phyloP scores from a whole-genome alignment of 192 early-diverging fungal species.

The Linnemannia exigua region DNA sequence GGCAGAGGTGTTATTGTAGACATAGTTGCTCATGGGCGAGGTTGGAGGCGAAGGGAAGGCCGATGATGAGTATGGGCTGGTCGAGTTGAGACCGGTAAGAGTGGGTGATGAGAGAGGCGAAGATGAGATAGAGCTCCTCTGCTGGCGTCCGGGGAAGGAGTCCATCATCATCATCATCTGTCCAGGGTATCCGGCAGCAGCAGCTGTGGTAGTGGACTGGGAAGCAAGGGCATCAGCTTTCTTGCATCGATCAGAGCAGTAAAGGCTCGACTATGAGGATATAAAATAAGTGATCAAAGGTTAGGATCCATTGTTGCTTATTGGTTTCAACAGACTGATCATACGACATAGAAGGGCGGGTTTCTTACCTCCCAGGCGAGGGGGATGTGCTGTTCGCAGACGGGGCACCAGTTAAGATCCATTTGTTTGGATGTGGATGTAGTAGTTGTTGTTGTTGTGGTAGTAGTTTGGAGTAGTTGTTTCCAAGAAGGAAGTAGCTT shows the following conservation, averaged over 20 bases:
- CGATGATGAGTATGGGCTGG: constrained; percentile 4
- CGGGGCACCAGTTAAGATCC: constrained; percentile 60
- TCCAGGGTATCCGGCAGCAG: neutral
- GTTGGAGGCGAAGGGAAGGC: constrained; percentile 48
- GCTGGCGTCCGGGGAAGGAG: constrained; percentile 25
- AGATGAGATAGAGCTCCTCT: constrained; percentile 28
- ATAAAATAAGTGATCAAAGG: neutral
- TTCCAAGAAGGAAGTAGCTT: neutral
- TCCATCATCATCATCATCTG: constrained; percentile 33
- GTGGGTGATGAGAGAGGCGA: constrained; percentile 44
- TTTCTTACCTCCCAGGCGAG: constrained; percentile 58
- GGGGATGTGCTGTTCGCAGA: constrained; percentile 58
- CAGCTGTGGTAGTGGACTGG: neutral
- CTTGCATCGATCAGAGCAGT: constrained; percentile 58
- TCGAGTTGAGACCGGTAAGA: constrained; percentile 14
- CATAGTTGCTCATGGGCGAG: constrained; percentile 48
- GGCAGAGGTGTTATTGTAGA: constrained; percentile 45
- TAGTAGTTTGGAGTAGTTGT: neutral
- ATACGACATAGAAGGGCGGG: neutral
- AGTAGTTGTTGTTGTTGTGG: neutral
- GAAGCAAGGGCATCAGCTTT: constrained; percentile 39
- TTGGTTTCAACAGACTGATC: neutral
- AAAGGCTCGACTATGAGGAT: constrained; percentile 41
- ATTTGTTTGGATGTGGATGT: constrained; percentile 11
- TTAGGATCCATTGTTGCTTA: constrained; percentile 1